phyloP scores from a whole-genome alignment of 2,329 filamentous ascomycete genomes.

The Hymenoscyphus occultus region DNA sequence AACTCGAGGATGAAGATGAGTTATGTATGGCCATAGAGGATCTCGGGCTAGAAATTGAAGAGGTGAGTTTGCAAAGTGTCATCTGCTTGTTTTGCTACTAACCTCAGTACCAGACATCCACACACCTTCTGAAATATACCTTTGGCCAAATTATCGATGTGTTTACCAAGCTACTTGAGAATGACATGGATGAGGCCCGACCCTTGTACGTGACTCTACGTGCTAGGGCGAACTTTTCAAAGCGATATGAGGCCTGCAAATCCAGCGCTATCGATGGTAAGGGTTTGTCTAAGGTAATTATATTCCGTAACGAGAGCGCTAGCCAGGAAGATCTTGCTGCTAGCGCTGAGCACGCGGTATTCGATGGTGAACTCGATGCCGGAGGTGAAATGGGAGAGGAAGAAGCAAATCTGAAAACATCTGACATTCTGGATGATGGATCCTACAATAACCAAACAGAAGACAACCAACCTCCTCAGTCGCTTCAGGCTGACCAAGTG shows the following conservation, averaged over 20 bases:
- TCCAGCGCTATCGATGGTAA: constrained; percentile 54
- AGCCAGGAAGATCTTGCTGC: constrained; percentile 22
- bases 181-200: constrained; percentile 54
- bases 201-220: constrained; percentile 57
- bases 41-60: constrained; percentile 53
- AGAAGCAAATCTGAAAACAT: not conserved
- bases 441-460: not conserved
- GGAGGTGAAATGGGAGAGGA: not conserved
- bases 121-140: constrained; percentile 46
- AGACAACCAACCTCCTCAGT: not conserved
- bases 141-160: constrained; percentile 57
- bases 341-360: not conserved
- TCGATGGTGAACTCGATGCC: constrained; percentile 1
- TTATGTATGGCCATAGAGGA: constrained; percentile 53
- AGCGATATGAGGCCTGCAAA: constrained; percentile 50
- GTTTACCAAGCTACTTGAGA: constrained; percentile 55
- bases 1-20: constrained; percentile 55
- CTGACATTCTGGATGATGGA: constrained; percentile 4
- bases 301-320: constrained; percentile 30
- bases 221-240: constrained; percentile 51
- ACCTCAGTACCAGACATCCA: constrained; percentile 43
- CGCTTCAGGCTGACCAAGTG: not conserved
- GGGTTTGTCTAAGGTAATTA: constrained; percentile 39
- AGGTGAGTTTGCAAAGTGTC: constrained; percentile 44
- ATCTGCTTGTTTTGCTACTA: not conserved